Base-by-base conservation (phyloP, 768 basidiomycete genomes). In the Hemileccinum impolitum region DNA sequence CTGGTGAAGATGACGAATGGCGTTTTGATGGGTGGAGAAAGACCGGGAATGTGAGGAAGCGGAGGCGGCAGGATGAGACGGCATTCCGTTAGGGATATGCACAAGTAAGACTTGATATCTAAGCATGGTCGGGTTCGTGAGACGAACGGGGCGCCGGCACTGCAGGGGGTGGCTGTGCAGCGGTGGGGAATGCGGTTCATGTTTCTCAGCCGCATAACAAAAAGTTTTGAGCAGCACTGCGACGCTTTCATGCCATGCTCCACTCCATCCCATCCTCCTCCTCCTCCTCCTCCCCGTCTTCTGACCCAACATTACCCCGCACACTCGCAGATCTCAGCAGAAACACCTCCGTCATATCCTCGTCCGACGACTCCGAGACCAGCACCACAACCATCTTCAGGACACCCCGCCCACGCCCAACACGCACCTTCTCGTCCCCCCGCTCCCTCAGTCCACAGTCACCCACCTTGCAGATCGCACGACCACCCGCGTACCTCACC, bases 301-400 rank as follows among this genome's bases (percentile, higher is more conserved):
- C n/a, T n/a, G 45, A 30, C 19, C 59, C 56, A 3, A 45, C 65
- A 25, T 59, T 60, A 14, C 59, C 67, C 3, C 75, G 71, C 3
- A 70, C 73, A 0, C 71, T 88, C 48, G 80, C 83, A 42, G 81
- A 84, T 63, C 76, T 88, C 43, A 84, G 82, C 70, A 78, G 87
- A 64, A 87, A 87, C 71, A 76, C 86, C 1, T 87, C 86, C 12
- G 87, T 85, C 62, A 85, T 88, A 48, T 87, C 80, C 3, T 76
- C 85, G 0, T 80, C 76, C 36, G 83, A 81, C 52, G 77, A 75
- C 60, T 83, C 82, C 32, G 76, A 78, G 14, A 69, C 73, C 36
- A 62, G 55, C 68, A 71, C 43, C 0, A 72, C 72, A 38, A 66
- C 72, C 43, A 47, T 72, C 32, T 58, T 76, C 42, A 68, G 64